These are phyloP conservation scores for Monosporascus cannonballus DNA, from an alignment of 2,329 filamentous ascomycete genomes.

Conservation along the genomic window DNA sequence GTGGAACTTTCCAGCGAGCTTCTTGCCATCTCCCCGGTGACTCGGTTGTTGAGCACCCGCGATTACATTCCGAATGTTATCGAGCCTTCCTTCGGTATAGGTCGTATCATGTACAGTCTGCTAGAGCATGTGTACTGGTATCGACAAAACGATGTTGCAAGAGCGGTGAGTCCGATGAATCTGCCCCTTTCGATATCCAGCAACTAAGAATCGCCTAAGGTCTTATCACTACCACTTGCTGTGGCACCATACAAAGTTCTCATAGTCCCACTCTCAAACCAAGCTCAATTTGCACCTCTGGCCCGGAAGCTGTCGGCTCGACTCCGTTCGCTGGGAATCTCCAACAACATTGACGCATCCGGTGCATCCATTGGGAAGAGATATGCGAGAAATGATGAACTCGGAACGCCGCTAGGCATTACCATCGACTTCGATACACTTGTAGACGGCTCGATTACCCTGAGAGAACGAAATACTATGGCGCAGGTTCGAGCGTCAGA, in stretches of 20 bases:
- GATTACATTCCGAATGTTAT: no score
- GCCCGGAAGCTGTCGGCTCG: conserved; percentile 45
- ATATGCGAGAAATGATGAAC: conserved; percentile 30
- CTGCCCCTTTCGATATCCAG: no score
- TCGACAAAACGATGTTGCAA: no score
- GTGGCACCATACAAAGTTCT: conserved; percentile 61
- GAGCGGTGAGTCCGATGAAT: no score
- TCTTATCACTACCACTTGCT: conserved; percentile 58
- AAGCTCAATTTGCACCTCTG: conserved; percentile 52
- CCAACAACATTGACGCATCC: conserved; percentile 52
- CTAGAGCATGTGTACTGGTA: no score
- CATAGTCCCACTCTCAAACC: conserved; percentile 55
- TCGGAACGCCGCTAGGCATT: conserved; percentile 61
- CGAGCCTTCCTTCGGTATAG: no score
- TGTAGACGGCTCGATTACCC: conserved; percentile 56
- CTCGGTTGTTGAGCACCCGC: no score
- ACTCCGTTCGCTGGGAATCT: conserved; percentile 38
- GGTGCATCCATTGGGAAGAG: conserved; percentile 57
- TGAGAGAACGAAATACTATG: conserved; percentile 58
- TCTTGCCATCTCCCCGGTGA: conserved; percentile 1
- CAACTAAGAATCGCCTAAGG: conserved; percentile 24
- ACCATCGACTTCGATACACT: conserved; percentile 63
- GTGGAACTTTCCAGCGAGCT: background rate
- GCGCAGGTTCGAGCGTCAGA: conserved; percentile 58
- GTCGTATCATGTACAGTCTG: no score